These are phyloP conservation scores for Ajuga reptans DNA, from an alignment of 305 asterid species.

Conservation along the genomic window DNA sequence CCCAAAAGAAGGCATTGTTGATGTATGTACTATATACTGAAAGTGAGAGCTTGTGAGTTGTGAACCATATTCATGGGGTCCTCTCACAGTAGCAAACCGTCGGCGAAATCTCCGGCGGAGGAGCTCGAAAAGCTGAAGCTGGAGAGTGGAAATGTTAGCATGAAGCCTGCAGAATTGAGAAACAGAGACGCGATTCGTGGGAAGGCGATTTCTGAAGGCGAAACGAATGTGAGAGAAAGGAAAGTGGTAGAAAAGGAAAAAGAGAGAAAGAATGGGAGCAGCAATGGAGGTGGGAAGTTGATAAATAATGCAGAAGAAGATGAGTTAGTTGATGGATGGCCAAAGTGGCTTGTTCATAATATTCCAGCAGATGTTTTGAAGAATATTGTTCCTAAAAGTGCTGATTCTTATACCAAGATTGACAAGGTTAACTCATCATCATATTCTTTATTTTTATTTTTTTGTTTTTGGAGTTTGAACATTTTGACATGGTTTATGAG, in stretches of 20 bases:
- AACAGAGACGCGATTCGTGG: not conserved
- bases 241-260: not conserved
- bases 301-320: constrained; percentile 13
- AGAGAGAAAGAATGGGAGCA: not conserved
- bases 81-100: constrained; percentile 19
- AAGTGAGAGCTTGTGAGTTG: not conserved
- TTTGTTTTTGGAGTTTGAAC: not conserved
- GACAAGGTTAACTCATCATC: constrained; percentile 21
- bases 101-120: not conserved
- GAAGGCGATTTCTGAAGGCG: not conserved
- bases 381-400: constrained; percentile 25
- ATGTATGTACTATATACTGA: not conserved
- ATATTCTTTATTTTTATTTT: not conserved
- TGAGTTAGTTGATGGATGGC: constrained; percentile 26
- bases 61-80: constrained; percentile 16
- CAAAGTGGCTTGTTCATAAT: constrained; percentile 25
- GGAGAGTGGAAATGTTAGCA: not conserved
- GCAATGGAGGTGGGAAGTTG: constrained; percentile 4
- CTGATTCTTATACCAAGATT: constrained; percentile 26
- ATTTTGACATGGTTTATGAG: not conserved
- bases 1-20: not conserved
- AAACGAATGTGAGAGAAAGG: not conserved
- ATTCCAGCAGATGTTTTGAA: constrained; percentile 22
- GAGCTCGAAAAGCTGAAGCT: constrained; percentile 15
- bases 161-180: not conserved